A percentile compares a stretch with the other conserved stretches of the same genome.
Conservation (phyloP, 2,329 filamentous ascomycete species). For the Xylariaceae sp. region DNA sequence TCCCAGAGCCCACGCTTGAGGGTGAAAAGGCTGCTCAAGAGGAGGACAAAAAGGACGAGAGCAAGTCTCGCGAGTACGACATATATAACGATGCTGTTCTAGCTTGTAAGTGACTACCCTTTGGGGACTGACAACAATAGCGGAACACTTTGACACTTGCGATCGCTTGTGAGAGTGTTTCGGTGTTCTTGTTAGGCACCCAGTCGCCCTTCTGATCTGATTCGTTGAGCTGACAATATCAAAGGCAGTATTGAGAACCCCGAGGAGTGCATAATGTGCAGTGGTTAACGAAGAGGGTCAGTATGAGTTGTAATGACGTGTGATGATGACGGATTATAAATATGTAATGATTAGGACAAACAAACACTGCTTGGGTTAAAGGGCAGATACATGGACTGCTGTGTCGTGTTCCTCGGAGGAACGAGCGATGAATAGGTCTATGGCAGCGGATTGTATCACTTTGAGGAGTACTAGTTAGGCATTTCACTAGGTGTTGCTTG, state of each 20-base stretch:
- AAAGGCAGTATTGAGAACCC: constrained; percentile 92
- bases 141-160: too few relatives aligned
- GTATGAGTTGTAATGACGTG: constrained; percentile 9
- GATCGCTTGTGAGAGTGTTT: too few relatives aligned
- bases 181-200: too few relatives aligned
- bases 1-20: constrained; percentile 55
- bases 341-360: constrained; percentile 11
- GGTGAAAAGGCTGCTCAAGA: constrained; percentile 53
- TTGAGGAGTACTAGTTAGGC: too few relatives aligned
- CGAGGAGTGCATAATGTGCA: constrained; percentile 96
- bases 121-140: neutral
- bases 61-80: constrained; percentile 75
- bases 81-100: constrained; percentile 94
- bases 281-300: constrained; percentile 59
- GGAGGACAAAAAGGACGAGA: constrained; percentile 71
- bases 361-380: neutral
- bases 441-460: too few relatives aligned
- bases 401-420: too few relatives aligned
- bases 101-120: constrained; percentile 62
- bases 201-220: neutral
- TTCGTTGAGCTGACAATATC: constrained; percentile 31
- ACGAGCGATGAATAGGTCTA: too few relatives aligned
- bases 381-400: too few relatives aligned
- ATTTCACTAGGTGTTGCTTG: too few relatives aligned
- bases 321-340: constrained; percentile 21